Conservation (phyloP, 1,139 yeast species). For the Saccharomyces hybrid region DNA sequence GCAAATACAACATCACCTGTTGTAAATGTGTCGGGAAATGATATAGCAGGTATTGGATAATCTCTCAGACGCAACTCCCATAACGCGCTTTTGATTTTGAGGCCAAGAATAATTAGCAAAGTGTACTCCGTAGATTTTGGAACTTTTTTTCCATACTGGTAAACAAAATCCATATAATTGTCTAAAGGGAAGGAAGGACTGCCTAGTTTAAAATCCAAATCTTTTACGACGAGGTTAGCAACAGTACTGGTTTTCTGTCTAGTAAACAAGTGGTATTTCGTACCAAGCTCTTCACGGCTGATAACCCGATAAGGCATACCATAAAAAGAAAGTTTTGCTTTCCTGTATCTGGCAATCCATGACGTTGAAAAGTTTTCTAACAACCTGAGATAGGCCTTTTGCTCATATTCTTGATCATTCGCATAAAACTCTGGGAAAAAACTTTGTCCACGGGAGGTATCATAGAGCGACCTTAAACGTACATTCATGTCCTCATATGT, state of each 20-base stretch:
- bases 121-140: conserved; percentile 62
- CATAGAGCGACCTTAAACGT: background rate
- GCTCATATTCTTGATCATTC: conserved; percentile 3
- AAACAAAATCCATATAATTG: conserved; percentile 48
- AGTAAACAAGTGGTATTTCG: conserved; percentile 15
- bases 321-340: conserved; percentile 39
- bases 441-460: background rate
- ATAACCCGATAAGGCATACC: conserved; percentile 22
- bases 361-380: conserved; percentile 43
- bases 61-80: conserved; percentile 52
- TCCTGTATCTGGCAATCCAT: conserved; percentile 49
- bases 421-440: background rate
- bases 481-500: conserved; percentile 1
- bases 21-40: conserved; percentile 35
- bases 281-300: conserved; percentile 15
- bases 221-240: conserved; percentile 35
- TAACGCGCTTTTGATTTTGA: conserved; percentile 37
- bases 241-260: conserved; percentile 21
- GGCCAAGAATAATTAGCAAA: conserved; percentile 48
- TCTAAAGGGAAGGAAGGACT: conserved; percentile 48
- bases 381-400: conserved; percentile 14
- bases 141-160: conserved; percentile 70
- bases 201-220: conserved; percentile 42
- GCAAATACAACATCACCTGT: conserved; percentile 45
- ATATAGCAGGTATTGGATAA: conserved; percentile 45